phyloP scores from a whole-genome alignment of 352 stramenopile genomes.

The Globisporangium viniferum region DNA sequence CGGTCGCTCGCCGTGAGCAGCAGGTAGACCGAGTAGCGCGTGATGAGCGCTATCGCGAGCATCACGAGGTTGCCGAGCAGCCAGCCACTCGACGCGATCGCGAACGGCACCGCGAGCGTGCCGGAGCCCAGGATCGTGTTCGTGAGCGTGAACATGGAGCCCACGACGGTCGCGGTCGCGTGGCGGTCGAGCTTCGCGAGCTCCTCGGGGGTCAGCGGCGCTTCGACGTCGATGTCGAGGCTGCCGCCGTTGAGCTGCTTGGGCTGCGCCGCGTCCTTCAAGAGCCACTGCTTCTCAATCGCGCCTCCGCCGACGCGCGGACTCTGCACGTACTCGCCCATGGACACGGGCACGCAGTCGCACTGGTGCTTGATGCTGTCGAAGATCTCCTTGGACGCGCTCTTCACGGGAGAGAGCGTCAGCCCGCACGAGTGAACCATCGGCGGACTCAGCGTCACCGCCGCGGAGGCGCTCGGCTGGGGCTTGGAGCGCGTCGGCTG shows the following conservation, averaged over 20 bases:
- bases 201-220: slow-evolving; percentile 15
- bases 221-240: slow-evolving; percentile 11
- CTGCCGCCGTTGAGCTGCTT: slow-evolving; percentile 12
- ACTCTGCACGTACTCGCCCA: slow-evolving; percentile 77
- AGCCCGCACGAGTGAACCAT: slow-evolving; percentile 32
- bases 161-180: slow-evolving; percentile 48
- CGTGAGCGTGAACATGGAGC: slow-evolving; percentile 69
- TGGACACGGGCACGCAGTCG: slow-evolving; percentile 64
- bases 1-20: slow-evolving; percentile 61
- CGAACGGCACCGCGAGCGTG: slow-evolving; percentile 68
- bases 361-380: slow-evolving; percentile 63
- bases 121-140: slow-evolving; percentile 79
- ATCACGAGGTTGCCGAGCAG: slow-evolving; percentile 64
- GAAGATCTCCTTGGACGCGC: slow-evolving; percentile 47
- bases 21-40: slow-evolving; percentile 72
- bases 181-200: slow-evolving; percentile 25
- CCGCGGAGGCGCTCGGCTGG: background rate
- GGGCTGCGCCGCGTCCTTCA: slow-evolving; percentile 6
- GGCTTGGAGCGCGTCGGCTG: background rate
- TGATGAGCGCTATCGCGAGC: slow-evolving; percentile 66
- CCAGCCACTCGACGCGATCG: slow-evolving; percentile 71
- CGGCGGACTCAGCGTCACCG: slow-evolving; percentile 1
- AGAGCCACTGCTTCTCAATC: slow-evolving; percentile 26
- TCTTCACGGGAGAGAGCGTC: slow-evolving; percentile 34
- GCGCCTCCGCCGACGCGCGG: slow-evolving; percentile 24